Percentiles rank a stretch among this genome's conserved stretches.
Evolutionary conservation across 805 yeast species (phyloP).

Genomic region (Suhomyces canberraensis): DNA sequence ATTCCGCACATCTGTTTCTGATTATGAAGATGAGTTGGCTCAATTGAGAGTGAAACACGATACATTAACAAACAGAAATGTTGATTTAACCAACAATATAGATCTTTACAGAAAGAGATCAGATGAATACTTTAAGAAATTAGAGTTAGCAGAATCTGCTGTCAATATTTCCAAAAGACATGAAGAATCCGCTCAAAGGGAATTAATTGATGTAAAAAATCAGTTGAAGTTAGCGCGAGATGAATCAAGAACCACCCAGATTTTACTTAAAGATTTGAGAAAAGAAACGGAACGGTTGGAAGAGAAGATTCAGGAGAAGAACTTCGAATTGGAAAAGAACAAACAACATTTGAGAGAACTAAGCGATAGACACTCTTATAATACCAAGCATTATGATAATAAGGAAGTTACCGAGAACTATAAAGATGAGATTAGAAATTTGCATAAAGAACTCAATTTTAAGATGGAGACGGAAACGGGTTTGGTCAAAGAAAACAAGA

Average conservation of each 20-base stretch:
- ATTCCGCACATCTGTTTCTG: conserved; percentile 34
- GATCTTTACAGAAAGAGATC: conserved; percentile 68
- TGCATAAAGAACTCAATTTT: conserved; percentile 51
- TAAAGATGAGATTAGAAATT: conserved; percentile 49
- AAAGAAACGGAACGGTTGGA: conserved; percentile 50
- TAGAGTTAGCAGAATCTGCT: conserved; percentile 77
- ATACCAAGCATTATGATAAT: conserved; percentile 43
- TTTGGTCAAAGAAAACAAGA: conserved; percentile 60
- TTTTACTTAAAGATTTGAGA: conserved; percentile 50
- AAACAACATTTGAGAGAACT: conserved; percentile 48
- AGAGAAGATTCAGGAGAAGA: conserved; percentile 53
- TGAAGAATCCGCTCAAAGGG: conserved; percentile 51
- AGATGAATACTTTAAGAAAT: conserved; percentile 66
- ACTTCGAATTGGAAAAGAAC: conserved; percentile 50
- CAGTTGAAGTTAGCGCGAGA: conserved; percentile 47
- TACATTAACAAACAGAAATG: conserved; percentile 52
- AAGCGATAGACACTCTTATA: conserved; percentile 54
- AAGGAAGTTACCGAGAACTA: conserved; percentile 42
- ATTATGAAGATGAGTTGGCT: conserved; percentile 38
- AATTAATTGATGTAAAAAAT: conserved; percentile 40
- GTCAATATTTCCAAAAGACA: conserved; percentile 60
- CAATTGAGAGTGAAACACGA: conserved; percentile 57
- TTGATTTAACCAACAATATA: conserved; percentile 51
- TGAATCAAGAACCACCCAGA: conserved; percentile 54
- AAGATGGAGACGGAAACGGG: conserved; percentile 64